Conservation (phyloP, 768 basidiomycete genomes). For the Lactarius pseudohatsudake region DNA sequence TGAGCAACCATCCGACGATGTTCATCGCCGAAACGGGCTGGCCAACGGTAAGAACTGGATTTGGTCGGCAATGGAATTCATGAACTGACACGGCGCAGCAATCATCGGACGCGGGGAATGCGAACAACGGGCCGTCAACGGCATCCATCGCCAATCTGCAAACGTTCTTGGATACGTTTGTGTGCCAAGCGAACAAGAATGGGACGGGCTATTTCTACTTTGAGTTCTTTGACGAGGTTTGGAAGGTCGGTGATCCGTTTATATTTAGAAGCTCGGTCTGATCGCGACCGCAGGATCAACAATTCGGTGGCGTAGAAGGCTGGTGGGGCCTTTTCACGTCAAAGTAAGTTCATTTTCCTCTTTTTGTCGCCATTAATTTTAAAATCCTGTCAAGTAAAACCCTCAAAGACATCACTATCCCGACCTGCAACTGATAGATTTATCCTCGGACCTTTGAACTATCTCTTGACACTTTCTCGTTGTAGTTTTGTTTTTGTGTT, state of each 20-base stretch:
- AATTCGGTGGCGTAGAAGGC: conserved; percentile 81
- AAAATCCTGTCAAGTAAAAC: conserved; percentile 49
- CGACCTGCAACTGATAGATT: conserved; percentile 45
- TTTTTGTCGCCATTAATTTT: not conserved
- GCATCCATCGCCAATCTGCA: conserved; percentile 68
- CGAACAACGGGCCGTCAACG: conserved; percentile 63
- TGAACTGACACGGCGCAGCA: conserved; percentile 39
- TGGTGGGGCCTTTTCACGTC: conserved; percentile 69
- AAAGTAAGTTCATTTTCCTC: conserved; percentile 41
- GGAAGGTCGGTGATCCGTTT: conserved; percentile 56
- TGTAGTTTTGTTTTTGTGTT: conserved; percentile 6
- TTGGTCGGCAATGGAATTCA: not conserved
- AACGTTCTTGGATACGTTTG: conserved; percentile 81
- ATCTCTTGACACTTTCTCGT: not conserved
- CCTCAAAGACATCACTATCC: conserved; percentile 70
- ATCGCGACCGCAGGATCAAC: conserved; percentile 41
- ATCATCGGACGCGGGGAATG: conserved; percentile 58
- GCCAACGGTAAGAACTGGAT: conserved; percentile 56
- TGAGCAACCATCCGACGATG: conserved; percentile 74
- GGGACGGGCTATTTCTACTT: conserved; percentile 88
- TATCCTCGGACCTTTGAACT: not conserved
- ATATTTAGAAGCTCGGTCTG: conserved; percentile 6
- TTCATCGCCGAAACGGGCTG: conserved; percentile 95
- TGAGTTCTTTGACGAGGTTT: conserved; percentile 77
- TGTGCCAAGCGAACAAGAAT: conserved; percentile 83